These are phyloP conservation scores for Verticillium nubilum DNA, from an alignment of 2,329 filamentous ascomycete species.

Conservation along the genomic window DNA sequence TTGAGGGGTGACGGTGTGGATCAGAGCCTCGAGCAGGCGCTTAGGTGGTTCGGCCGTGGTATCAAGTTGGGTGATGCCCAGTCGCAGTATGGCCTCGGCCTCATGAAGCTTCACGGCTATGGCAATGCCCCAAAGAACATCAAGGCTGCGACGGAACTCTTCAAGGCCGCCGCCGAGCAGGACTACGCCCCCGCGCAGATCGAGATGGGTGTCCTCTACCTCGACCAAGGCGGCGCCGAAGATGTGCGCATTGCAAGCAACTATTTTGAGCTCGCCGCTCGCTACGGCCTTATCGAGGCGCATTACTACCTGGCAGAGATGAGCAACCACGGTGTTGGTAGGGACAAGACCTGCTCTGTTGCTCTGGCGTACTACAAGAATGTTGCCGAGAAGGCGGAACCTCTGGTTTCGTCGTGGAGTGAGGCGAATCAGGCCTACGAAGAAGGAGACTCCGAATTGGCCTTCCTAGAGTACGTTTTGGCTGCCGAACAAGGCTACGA, in stretches of 20 bases:
- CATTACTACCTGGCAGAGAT: slow-evolving; percentile 91
- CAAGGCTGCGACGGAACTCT: slow-evolving; percentile 66
- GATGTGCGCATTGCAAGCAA: slow-evolving; percentile 73
- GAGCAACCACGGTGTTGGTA: slow-evolving; percentile 71
- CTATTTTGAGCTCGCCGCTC: slow-evolving; percentile 82
- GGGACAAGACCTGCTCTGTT: slow-evolving; percentile 71
- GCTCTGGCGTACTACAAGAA: slow-evolving; percentile 80
- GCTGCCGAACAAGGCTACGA: slow-evolving; percentile 92
- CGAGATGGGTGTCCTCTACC: slow-evolving; percentile 74
- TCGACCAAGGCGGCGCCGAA: slow-evolving; percentile 69
- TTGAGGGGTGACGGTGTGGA: slow-evolving; percentile 78
- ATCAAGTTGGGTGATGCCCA: slow-evolving; percentile 70
- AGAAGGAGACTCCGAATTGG: slow-evolving; percentile 70
- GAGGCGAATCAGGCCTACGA: slow-evolving; percentile 83
- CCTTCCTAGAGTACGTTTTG: slow-evolving; percentile 76
- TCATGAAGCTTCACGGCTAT: slow-evolving; percentile 78
- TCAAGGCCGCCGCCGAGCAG: slow-evolving; percentile 75
- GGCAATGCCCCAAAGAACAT: slow-evolving; percentile 64
- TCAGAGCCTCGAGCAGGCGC: slow-evolving; percentile 71
- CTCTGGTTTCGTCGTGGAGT: slow-evolving; percentile 68
- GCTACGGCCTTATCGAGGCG: slow-evolving; percentile 80
- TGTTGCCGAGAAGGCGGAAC: slow-evolving; percentile 68
- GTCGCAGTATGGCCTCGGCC: slow-evolving; percentile 76
- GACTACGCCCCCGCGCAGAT: slow-evolving; percentile 78
- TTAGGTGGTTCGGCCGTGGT: slow-evolving; percentile 79